Evolutionary conservation across 176 grass and related monocot species (phyloP).

Genomic region (Triticum dicoccoides): DNA sequence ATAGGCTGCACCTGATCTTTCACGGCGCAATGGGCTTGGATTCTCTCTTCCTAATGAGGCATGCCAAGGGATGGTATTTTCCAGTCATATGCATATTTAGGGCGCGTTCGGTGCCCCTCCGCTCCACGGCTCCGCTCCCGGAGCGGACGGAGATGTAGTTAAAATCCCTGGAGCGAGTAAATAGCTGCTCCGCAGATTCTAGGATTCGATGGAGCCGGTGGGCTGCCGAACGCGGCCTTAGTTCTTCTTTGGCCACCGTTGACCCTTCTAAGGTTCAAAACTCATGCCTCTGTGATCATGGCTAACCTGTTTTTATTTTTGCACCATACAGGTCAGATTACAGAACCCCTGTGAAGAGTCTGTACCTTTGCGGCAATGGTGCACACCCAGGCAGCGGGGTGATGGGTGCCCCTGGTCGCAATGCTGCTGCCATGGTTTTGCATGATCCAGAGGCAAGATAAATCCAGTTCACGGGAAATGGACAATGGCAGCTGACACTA

Average conservation of each 20-base stretch:
- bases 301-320: constrained; percentile 4
- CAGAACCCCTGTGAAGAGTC: constrained; percentile 71
- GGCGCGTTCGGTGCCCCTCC: too few species aligned
- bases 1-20: too few species aligned
- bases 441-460: constrained; percentile 45
- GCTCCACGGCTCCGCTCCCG: too few species aligned
- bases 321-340: constrained; percentile 62
- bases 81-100: not conserved
- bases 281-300: not conserved
- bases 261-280: not conserved
- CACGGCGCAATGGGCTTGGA: constrained; percentile 89
- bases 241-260: not conserved
- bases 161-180: too few species aligned
- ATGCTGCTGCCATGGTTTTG: constrained; percentile 77
- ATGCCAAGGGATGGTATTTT: constrained; percentile 76
- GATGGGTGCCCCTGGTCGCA: constrained; percentile 88
- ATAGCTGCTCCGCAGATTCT: too few species aligned
- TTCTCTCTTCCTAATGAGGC: constrained; percentile 87
- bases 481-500: not conserved
- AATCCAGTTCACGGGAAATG: not conserved
- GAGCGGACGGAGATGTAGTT: too few species aligned
- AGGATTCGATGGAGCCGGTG: too few species aligned
- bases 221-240: too few species aligned
- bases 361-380: constrained; percentile 88
- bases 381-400: constrained; percentile 88